Conservation (phyloP, 352 stramenopile species). For the Pythium dissimile region DNA sequence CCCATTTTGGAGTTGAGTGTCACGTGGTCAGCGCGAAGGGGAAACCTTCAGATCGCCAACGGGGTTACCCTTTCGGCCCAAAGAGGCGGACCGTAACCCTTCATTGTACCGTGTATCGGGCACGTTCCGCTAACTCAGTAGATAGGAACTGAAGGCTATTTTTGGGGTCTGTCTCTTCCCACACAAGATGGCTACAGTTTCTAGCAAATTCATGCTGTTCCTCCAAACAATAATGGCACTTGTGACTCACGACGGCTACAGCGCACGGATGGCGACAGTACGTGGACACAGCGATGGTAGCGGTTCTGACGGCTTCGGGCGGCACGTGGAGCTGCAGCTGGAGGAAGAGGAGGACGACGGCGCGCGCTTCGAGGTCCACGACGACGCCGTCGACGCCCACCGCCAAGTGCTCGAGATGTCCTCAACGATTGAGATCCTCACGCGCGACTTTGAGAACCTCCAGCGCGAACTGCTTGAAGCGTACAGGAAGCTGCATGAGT, state of each 20-base stretch:
- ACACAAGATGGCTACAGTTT: neutral
- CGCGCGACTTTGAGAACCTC: constrained; percentile 50
- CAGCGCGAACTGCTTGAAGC: constrained; percentile 47
- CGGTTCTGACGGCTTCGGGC: too few species aligned
- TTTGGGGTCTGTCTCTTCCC: too few species aligned
- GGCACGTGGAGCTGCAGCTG: too few species aligned
- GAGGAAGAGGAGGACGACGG: neutral
- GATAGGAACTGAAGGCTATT: too few species aligned
- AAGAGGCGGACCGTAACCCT: constrained; percentile 1
- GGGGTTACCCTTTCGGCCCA: neutral
- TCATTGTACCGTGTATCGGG: neutral
- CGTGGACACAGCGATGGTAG: too few species aligned
- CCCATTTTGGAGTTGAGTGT: neutral
- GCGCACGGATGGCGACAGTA: neutral
- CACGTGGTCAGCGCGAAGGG: neutral
- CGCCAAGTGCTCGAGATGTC: constrained; percentile 65
- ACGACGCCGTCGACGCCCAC: constrained; percentile 41
- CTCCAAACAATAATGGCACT: neutral
- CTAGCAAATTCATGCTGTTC: neutral
- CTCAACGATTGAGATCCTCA: constrained; percentile 56
- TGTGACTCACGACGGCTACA: neutral
- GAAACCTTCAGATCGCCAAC: neutral
- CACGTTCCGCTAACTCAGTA: neutral
- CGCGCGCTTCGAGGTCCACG: constrained; percentile 5
- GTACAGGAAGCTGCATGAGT: constrained; percentile 56